Evolutionary conservation across 257 asterid genomes (phyloP).

Genomic region (Cinchona pubescens): DNA sequence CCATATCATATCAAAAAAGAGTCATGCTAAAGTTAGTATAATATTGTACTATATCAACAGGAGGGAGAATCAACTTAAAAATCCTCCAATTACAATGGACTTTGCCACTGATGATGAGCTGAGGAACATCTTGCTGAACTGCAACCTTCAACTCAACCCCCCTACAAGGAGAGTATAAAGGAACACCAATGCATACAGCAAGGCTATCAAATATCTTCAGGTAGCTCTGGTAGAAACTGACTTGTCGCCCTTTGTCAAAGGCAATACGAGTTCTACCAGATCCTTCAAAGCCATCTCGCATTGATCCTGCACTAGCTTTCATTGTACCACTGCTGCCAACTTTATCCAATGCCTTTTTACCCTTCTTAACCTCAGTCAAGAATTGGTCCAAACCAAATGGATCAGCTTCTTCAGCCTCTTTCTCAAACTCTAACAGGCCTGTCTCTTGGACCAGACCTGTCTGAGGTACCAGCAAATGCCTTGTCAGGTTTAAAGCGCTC

Average conservation of each 20-base stretch:
- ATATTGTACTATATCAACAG: not conserved
- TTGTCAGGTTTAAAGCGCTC: slow-evolving; percentile 77
- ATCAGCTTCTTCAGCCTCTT: slow-evolving; percentile 71
- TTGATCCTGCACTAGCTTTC: slow-evolving; percentile 51
- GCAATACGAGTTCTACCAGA: slow-evolving; percentile 40
- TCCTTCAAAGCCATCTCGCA: slow-evolving; percentile 39
- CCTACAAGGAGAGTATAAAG: not conserved
- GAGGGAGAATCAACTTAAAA: not conserved
- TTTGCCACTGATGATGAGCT: not conserved
- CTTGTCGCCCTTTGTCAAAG: slow-evolving; percentile 40
- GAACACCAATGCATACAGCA: not conserved
- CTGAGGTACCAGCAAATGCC: slow-evolving; percentile 70
- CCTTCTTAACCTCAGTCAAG: slow-evolving; percentile 83
- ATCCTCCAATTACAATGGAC: not conserved
- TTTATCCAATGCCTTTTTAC: slow-evolving; percentile 78
- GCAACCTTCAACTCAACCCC: not conserved
- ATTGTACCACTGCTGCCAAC: slow-evolving; percentile 57
- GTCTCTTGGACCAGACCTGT: slow-evolving; percentile 64
- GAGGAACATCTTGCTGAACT: not conserved
- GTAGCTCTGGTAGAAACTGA: not conserved
- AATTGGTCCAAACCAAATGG: slow-evolving; percentile 88
- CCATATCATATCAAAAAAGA: not conserved
- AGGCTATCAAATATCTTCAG: not conserved
- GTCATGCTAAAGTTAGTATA: not conserved
- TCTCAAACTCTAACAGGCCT: slow-evolving; percentile 83